A percentile compares a stretch with the other conserved stretches of the same genome.
Conservation (phyloP, 306 rosid species). For the Rosa chinensis region DNA sequence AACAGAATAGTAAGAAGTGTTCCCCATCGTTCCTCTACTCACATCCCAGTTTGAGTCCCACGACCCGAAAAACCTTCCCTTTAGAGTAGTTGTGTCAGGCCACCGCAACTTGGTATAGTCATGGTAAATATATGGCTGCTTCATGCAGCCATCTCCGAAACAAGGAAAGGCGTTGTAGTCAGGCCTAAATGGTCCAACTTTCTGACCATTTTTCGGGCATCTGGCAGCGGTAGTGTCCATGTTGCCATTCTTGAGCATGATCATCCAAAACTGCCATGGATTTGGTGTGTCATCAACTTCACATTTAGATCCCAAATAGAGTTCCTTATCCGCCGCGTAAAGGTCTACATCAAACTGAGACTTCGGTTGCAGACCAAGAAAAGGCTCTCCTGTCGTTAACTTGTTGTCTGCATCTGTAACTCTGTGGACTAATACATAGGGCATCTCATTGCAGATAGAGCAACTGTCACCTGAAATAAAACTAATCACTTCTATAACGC, state of each 20-base stretch:
- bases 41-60: constrained; percentile 45
- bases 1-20: constrained; percentile 48
- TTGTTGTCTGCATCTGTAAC: constrained; percentile 48
- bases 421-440: constrained; percentile 43
- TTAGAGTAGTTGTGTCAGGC: constrained; percentile 20
- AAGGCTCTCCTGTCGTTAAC: constrained; percentile 40
- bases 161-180: constrained; percentile 43
- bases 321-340: constrained; percentile 43
- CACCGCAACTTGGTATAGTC: constrained; percentile 46
- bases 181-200: constrained; percentile 32
- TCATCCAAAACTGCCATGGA: constrained; percentile 70
- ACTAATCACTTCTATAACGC: neutral
- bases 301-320: constrained; percentile 47
- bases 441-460: constrained; percentile 31
- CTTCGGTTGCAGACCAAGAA: constrained; percentile 29
- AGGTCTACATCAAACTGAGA: constrained; percentile 29
- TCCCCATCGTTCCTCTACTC: constrained; percentile 20
- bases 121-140: constrained; percentile 52
- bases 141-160: constrained; percentile 62
- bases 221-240: constrained; percentile 53
- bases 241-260: constrained; percentile 64
- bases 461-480: constrained; percentile 31
- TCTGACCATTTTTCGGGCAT: constrained; percentile 47
- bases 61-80: constrained; percentile 53
- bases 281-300: constrained; percentile 45